Conservation (phyloP, 179 eudicot species). For the Patellifolia procumbens region DNA sequence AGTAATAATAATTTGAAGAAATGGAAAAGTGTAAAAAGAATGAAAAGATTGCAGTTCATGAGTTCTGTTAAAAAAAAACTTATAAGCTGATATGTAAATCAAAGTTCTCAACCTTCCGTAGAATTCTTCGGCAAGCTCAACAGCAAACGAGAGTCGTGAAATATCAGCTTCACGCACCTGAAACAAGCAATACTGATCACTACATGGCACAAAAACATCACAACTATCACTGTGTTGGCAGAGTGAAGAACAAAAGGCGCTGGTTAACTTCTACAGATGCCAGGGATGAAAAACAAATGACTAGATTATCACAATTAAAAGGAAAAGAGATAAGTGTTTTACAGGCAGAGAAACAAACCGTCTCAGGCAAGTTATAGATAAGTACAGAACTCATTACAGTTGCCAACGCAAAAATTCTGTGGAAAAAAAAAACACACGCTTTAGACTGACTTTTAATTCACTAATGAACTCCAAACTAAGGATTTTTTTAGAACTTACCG, state of each 20-base stretch:
- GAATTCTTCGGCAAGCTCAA: constrained; percentile 99
- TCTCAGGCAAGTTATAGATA: constrained; percentile 94
- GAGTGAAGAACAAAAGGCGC: background rate
- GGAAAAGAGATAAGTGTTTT: constrained; percentile 22
- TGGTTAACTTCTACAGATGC: background rate
- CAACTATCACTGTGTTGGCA: background rate
- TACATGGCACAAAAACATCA: background rate
- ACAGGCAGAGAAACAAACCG: constrained; percentile 64
- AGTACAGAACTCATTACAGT: constrained; percentile 97
- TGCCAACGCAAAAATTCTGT: constrained; percentile 96
- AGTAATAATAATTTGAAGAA: constrained; percentile 30
- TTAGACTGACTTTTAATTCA: constrained; percentile 3
- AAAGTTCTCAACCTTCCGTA: constrained; percentile 71
- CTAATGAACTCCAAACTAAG: constrained; percentile 12
- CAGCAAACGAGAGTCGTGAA: constrained; percentile 92
- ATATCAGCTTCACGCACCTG: constrained; percentile 97
- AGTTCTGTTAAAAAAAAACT: background rate
- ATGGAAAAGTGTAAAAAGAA: background rate
- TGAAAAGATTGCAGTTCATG: background rate
- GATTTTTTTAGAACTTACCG: constrained; percentile 43
- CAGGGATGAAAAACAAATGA: background rate
- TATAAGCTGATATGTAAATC: background rate
- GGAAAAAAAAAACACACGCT: constrained; percentile 23
- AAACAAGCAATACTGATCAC: constrained; percentile 21
- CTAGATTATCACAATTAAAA: background rate